Conservation (phyloP, 2,329 filamentous ascomycete species). For the Fonsecaea nubica region DNA sequence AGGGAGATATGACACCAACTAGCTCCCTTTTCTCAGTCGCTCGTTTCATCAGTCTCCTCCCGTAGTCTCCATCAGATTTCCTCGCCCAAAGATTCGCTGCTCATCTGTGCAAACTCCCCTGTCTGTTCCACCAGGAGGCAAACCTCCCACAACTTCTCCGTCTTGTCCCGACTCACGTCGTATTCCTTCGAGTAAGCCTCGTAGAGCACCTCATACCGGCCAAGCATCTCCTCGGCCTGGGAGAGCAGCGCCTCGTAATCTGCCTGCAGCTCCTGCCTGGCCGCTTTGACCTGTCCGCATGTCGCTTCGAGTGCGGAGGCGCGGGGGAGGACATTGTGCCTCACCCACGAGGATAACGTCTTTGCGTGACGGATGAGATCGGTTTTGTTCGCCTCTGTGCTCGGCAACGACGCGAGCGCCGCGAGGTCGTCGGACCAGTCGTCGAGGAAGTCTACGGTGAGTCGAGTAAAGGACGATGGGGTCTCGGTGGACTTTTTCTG, state of each 20-base stretch:
- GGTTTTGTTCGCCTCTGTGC: background rate
- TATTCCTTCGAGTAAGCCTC: conserved; percentile 6
- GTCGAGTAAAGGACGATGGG: background rate
- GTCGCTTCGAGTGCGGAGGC: background rate
- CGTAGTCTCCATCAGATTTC: no score
- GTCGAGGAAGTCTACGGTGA: background rate
- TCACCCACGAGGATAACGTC: conserved; percentile 13
- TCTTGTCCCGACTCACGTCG: background rate
- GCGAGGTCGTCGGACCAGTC: background rate
- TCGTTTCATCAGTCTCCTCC: no score
- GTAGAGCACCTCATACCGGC: background rate
- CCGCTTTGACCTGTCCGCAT: background rate
- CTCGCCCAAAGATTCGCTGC: no score
- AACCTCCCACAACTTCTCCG: background rate
- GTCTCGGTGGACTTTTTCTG: background rate
- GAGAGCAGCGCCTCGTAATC: background rate
- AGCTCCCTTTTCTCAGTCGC: no score
- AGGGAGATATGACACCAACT: no score
- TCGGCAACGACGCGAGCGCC: background rate
- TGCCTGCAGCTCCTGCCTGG: no score
- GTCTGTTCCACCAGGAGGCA: background rate
- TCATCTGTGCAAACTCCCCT: no score
- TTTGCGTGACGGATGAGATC: conserved; percentile 6
- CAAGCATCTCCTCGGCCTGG: background rate
- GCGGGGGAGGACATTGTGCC: background rate